A percentile compares a stretch with the other conserved stretches of the same genome.
Conservation (phyloP, 495 filamentous ascomycete genomes). For the Peziza echinospora region DNA sequence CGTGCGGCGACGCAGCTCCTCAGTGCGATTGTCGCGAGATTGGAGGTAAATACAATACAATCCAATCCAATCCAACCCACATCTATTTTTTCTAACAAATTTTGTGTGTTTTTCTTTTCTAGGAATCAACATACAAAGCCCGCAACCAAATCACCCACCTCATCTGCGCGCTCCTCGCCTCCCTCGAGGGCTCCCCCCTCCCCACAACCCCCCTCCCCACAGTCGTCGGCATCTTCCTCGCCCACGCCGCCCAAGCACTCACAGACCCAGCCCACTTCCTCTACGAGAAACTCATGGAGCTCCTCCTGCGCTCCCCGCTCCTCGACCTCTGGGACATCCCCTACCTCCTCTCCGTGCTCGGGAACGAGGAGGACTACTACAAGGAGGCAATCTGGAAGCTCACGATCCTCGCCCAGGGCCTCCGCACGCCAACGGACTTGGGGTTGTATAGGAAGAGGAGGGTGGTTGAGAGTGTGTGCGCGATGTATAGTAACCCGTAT, state of each 20-base stretch:
- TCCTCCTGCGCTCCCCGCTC: slow-evolving; percentile 49
- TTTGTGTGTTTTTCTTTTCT: no score
- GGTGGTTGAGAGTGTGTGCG: slow-evolving; percentile 58
- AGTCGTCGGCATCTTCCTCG: slow-evolving; percentile 50
- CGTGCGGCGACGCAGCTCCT: slow-evolving; percentile 9
- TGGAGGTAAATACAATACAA: slow-evolving; percentile 8
- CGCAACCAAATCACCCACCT: slow-evolving; percentile 55
- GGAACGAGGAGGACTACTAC: slow-evolving; percentile 52
- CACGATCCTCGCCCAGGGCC: slow-evolving; percentile 46
- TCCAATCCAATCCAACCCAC: slow-evolving; percentile 16
- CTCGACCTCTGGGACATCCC: slow-evolving; percentile 60
- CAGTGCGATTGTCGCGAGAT: slow-evolving; percentile 5
- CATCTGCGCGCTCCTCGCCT: slow-evolving; percentile 46
- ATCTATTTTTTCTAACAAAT: slow-evolving; percentile 38
- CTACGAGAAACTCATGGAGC: slow-evolving; percentile 70
- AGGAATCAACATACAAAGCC: slow-evolving; percentile 51
- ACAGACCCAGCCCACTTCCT: slow-evolving; percentile 59
- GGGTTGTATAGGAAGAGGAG: slow-evolving; percentile 61
- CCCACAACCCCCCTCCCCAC: slow-evolving; percentile 43
- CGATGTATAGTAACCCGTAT: slow-evolving; percentile 44
- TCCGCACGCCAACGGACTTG: slow-evolving; percentile 46
- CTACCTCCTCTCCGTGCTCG: slow-evolving; percentile 47
- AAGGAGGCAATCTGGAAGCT: slow-evolving; percentile 65
- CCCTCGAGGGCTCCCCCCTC: slow-evolving; percentile 33
- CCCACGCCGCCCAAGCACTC: slow-evolving; percentile 43